A percentile compares a stretch with the other conserved stretches of the same genome.
These are phyloP conservation scores for Pseudocercospora eumusae DNA, from an alignment of 2,329 filamentous ascomycete species.

Conservation along the genomic window DNA sequence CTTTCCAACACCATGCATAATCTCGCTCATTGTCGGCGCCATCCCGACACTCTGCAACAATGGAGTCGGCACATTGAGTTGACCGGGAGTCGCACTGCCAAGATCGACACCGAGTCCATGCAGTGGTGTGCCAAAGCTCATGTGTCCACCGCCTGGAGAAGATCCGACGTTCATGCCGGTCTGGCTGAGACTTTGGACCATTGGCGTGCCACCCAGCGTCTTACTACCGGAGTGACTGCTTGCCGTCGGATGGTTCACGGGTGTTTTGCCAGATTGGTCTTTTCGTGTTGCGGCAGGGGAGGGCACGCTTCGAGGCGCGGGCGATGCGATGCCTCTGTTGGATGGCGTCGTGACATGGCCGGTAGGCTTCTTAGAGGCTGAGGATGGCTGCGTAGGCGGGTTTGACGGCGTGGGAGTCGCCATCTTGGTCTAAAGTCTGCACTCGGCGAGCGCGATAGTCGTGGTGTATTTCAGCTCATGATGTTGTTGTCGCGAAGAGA, in stretches of 20 bases:
- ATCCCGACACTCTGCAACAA: constrained; percentile 44
- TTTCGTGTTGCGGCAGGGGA: constrained; percentile 35
- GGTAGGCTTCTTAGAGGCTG: constrained; percentile 36
- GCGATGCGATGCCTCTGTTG: constrained; percentile 46
- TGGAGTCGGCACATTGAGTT: constrained; percentile 37
- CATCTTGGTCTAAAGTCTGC: constrained; percentile 22
- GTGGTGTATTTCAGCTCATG: constrained; percentile 5
- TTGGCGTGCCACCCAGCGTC: constrained; percentile 38
- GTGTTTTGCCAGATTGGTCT: constrained; percentile 43
- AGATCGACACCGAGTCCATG: constrained; percentile 35
- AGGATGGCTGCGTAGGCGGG: constrained; percentile 27
- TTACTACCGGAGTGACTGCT: constrained; percentile 35
- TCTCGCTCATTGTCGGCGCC: constrained; percentile 45
- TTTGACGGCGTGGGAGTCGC: constrained; percentile 32
- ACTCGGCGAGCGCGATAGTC: constrained; percentile 4
- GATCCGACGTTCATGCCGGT: constrained; percentile 29
- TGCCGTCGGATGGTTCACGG: constrained; percentile 39
- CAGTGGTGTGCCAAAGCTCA: constrained; percentile 35
- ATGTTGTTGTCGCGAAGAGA: constrained; percentile 11
- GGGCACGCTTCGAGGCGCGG: constrained; percentile 39
- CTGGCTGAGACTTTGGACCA: constrained; percentile 39
- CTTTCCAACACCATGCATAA: constrained; percentile 45
- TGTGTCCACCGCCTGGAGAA: constrained; percentile 26
- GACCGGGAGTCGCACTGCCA: constrained; percentile 44
- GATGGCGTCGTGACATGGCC: constrained; percentile 39